These are phyloP conservation scores for Pholiota conissans DNA, from an alignment of 768 basidiomycete genomes.

Conservation along the genomic window DNA sequence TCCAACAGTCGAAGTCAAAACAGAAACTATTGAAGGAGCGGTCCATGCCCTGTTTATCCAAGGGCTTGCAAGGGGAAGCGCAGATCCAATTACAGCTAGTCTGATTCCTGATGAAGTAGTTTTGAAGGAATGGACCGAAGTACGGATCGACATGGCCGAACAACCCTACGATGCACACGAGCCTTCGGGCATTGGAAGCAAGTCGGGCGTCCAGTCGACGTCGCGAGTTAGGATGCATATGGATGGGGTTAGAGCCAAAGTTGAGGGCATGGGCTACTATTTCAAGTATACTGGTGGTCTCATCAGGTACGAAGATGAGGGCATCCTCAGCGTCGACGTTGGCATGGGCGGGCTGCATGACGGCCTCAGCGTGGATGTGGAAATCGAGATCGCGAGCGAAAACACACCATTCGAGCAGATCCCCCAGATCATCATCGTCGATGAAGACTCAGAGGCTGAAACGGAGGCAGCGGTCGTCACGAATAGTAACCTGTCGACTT, in stretches of 20 bases:
- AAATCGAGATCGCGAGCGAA: constrained; percentile 27
- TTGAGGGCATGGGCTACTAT: constrained; percentile 38
- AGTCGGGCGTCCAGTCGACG: constrained; percentile 19
- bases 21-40: constrained; percentile 28
- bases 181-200: not conserved
- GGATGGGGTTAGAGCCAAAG: constrained; percentile 33
- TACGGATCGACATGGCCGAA: constrained; percentile 31
- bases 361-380: constrained; percentile 30
- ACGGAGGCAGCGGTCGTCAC: constrained; percentile 15
- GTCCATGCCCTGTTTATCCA: constrained; percentile 32
- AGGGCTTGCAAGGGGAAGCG: constrained; percentile 17
- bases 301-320: constrained; percentile 37
- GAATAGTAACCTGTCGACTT: too few species aligned
- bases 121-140: constrained; percentile 35
- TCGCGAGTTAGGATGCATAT: constrained; percentile 28
- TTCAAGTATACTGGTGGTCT: constrained; percentile 28
- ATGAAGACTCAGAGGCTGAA: constrained; percentile 2
- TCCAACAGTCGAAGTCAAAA: constrained; percentile 38
- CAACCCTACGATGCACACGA: not conserved
- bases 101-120: constrained; percentile 34
- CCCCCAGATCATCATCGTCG: not conserved
- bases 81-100: constrained; percentile 22
- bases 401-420: constrained; percentile 6
- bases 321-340: constrained; percentile 34
- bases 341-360: constrained; percentile 23